Conservation (phyloP, 2,329 filamentous ascomycete genomes). For the Aspergillus floridensis region DNA sequence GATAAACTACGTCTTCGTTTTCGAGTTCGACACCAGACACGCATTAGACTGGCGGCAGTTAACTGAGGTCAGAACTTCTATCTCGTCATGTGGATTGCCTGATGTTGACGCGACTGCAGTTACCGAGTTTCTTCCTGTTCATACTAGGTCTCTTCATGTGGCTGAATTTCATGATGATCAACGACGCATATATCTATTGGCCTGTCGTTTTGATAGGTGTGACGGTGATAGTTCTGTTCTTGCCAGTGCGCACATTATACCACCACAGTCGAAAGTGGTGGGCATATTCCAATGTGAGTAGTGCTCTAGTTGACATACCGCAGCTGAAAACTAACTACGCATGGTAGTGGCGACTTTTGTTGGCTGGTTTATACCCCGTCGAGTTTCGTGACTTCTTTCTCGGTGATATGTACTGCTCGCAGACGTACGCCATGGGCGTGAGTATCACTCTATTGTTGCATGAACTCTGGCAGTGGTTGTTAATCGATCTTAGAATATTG, state of each 20-base stretch:
- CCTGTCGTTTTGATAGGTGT: slow-evolving; percentile 75
- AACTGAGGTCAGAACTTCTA: slow-evolving; percentile 56
- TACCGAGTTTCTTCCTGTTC: slow-evolving; percentile 80
- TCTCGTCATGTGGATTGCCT: not conserved
- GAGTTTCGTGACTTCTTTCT: slow-evolving; percentile 98
- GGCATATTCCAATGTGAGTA: slow-evolving; percentile 76
- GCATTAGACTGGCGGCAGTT: slow-evolving; percentile 87
- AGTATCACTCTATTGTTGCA: slow-evolving; percentile 32
- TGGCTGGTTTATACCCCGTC: slow-evolving; percentile 85
- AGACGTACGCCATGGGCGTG: slow-evolving; percentile 85
- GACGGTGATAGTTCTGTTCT: slow-evolving; percentile 66
- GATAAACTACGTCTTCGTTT: slow-evolving; percentile 95
- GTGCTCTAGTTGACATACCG: not conserved
- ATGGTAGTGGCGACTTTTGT: slow-evolving; percentile 72
- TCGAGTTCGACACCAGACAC: slow-evolving; percentile 88
- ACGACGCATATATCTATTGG: slow-evolving; percentile 77
- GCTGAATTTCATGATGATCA: slow-evolving; percentile 77
- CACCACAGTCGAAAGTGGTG: slow-evolving; percentile 80
- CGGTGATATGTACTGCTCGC: slow-evolving; percentile 94
- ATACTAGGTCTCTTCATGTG: slow-evolving; percentile 75
- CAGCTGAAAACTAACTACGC: slow-evolving; percentile 15
- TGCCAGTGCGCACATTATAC: slow-evolving; percentile 73
- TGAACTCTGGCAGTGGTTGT: not conserved
- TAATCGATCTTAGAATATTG: slow-evolving; percentile 64
- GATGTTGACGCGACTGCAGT: slow-evolving; percentile 41